Evolutionary conservation across 768 basidiomycete species (phyloP).

Genomic region (Pleurotus pulmonarius): DNA sequence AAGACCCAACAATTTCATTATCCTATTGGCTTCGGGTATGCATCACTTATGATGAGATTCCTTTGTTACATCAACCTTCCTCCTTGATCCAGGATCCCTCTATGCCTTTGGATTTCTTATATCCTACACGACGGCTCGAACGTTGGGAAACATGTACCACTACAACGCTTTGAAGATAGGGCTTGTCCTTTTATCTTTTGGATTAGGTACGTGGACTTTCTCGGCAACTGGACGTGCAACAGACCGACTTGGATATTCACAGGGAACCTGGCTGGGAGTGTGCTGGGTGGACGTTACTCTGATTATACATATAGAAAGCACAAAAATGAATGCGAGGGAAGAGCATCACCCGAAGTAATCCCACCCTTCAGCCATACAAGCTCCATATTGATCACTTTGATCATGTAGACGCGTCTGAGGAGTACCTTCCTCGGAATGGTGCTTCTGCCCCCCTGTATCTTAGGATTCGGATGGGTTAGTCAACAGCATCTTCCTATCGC

Average conservation of each 20-base stretch:
- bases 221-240: too few relatives aligned
- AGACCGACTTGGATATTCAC: too few relatives aligned
- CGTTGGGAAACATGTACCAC: conserved; percentile 56
- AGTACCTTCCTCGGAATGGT: conserved; percentile 58
- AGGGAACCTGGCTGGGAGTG: conserved; percentile 38
- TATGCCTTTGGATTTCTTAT: conserved; percentile 73
- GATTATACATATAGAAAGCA: conserved; percentile 34
- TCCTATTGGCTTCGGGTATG: conserved; percentile 52
- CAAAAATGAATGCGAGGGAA: conserved; percentile 34
- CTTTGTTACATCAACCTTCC: too few relatives aligned
- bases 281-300: conserved; percentile 44
- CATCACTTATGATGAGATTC: too few relatives aligned
- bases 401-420: conserved; percentile 72
- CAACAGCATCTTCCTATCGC: conserved; percentile 60
- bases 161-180: conserved; percentile 73
- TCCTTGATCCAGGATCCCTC: conserved; percentile 47
- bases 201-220: conserved; percentile 43
- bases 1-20: conserved; percentile 62
- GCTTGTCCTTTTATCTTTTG: conserved; percentile 71
- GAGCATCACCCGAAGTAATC: conserved; percentile 65
- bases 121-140: conserved; percentile 71
- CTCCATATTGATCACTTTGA: too few relatives aligned
- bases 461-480: conserved; percentile 76
- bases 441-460: conserved; percentile 54
- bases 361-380: too few relatives aligned